Conservation (phyloP, 2,329 filamentous ascomycete species). For the Penicillium sp. region DNA sequence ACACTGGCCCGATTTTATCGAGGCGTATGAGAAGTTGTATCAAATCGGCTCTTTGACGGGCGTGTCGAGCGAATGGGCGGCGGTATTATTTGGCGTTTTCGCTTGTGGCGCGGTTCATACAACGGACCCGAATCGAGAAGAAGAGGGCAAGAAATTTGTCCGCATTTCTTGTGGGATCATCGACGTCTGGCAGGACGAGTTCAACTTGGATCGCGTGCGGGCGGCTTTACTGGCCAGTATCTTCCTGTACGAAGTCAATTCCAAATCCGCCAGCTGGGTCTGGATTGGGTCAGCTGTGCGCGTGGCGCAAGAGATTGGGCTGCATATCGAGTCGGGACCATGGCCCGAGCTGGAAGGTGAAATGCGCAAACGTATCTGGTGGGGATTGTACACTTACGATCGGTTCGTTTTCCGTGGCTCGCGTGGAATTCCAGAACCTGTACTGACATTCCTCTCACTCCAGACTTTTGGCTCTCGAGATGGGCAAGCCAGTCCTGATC, state of each 20-base stretch:
- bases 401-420: slow-evolving; percentile 54
- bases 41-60: slow-evolving; percentile 63
- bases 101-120: slow-evolving; percentile 80
- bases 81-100: slow-evolving; percentile 80
- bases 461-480: slow-evolving; percentile 74
- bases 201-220: slow-evolving; percentile 74
- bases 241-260: slow-evolving; percentile 82
- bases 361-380: slow-evolving; percentile 88
- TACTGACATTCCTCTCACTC: slow-evolving; percentile 16
- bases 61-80: slow-evolving; percentile 70
- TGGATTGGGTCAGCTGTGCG: slow-evolving; percentile 82
- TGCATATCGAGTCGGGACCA: slow-evolving; percentile 74
- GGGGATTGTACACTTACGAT: slow-evolving; percentile 89
- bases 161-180: slow-evolving; percentile 70
- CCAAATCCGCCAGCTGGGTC: slow-evolving; percentile 81
- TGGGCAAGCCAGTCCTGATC: slow-evolving; percentile 79
- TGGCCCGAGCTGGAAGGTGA: slow-evolving; percentile 79
- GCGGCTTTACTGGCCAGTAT: slow-evolving; percentile 73
- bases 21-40: slow-evolving; percentile 77
- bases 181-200: slow-evolving; percentile 80
- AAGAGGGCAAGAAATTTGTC: slow-evolving; percentile 67
- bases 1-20: slow-evolving; percentile 83
- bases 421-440: neutral
- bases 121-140: slow-evolving; percentile 59
- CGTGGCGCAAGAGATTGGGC: slow-evolving; percentile 78